phyloP scores from a whole-genome alignment of 1,139 yeast genomes.

The Candida buenavistaensis region DNA sequence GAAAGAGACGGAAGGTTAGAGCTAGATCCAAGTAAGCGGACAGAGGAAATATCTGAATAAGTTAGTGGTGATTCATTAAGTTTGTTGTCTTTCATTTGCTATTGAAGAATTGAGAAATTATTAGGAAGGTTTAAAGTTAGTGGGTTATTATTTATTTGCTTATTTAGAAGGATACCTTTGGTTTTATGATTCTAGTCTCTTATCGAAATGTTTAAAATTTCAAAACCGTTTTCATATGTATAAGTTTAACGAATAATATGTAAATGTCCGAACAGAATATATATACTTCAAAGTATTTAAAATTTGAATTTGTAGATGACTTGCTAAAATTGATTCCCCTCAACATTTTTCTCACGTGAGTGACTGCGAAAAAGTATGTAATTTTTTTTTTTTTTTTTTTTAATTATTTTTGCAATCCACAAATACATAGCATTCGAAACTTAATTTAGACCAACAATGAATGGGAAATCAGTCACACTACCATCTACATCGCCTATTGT shows the following conservation, averaged over 20 bases:
- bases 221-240: conserved; percentile 6
- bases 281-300: not conserved
- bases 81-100: not conserved
- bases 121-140: too few species aligned
- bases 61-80: not conserved
- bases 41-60: conserved; percentile 14
- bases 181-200: conserved; percentile 8
- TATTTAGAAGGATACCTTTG: too few species aligned
- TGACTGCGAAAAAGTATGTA: conserved; percentile 3
- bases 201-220: conserved; percentile 3
- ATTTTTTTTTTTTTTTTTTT: not conserved
- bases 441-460: not conserved
- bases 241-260: conserved; percentile 2
- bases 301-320: too few species aligned
- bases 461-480: conserved; percentile 8
- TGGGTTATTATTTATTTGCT: too few species aligned
- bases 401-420: conserved; percentile 4
- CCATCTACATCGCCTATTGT: conserved; percentile 10
- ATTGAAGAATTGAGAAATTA: too few species aligned
- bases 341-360: not conserved
- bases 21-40: conserved; percentile 96
- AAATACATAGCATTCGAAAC: not conserved
- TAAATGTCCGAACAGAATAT: conserved; percentile 5
- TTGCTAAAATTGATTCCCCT: not conserved
- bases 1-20: conserved; percentile 99